These are phyloP conservation scores for Magnaporthiopsis rhizophila DNA, from an alignment of 2,329 filamentous ascomycete species.

Conservation along the genomic window DNA sequence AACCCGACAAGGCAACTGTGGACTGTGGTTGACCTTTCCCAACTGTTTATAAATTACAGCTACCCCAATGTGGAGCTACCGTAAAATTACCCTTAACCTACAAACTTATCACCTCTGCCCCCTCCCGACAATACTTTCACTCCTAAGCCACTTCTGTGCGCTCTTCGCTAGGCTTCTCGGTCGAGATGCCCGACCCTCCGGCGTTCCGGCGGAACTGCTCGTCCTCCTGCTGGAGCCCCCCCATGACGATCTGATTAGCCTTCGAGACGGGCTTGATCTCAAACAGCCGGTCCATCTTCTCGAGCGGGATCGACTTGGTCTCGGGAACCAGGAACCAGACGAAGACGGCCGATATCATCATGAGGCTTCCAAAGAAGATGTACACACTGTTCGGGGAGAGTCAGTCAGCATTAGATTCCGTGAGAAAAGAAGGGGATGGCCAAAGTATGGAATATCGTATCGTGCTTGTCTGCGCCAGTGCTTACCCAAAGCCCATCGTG, in stretches of 20 bases:
- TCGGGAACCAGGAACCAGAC: constrained; percentile 57
- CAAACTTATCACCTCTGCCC: neutral
- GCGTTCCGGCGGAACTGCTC: constrained; percentile 6
- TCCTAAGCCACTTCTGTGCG: neutral
- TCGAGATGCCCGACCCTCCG: neutral
- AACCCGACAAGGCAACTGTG: too few species aligned
- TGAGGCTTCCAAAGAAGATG: constrained; percentile 60
- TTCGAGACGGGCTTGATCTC: constrained; percentile 34
- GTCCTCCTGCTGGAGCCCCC: constrained; percentile 24
- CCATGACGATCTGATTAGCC: constrained; percentile 36
- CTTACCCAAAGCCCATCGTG: constrained; percentile 1
- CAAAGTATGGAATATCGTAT: neutral
- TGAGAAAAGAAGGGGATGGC: constrained; percentile 28
- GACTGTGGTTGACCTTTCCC: too few species aligned
- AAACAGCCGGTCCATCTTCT: constrained; percentile 58
- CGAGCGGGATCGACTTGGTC: constrained; percentile 57
- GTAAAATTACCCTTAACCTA: neutral
- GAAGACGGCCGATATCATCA: constrained; percentile 49
- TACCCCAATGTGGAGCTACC: neutral
- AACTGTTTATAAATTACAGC: neutral
- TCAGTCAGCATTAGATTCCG: neutral
- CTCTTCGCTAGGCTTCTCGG: neutral
- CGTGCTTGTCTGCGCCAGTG: neutral
- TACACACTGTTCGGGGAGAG: constrained; percentile 52
- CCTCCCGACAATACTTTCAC: neutral